Base-by-base conservation (phyloP, 495 filamentous ascomycete species). In the Margaritispora aquatica region DNA sequence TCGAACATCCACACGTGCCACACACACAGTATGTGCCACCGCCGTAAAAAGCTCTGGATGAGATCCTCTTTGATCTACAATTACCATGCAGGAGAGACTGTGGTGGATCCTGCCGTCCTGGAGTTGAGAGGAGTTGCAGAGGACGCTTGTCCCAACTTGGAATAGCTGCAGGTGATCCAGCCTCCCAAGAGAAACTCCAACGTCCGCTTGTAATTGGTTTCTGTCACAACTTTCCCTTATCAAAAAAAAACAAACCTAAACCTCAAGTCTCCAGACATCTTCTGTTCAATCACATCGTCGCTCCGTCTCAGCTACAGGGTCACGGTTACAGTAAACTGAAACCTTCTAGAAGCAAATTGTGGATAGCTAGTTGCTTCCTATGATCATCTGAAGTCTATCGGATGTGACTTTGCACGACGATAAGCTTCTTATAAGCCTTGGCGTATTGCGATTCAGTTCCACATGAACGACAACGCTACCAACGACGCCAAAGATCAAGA, bases 181-280 rank as follows among this genome's bases (percentile, higher is more conserved):
- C n/a, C n/a, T n/a, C n/a, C n/a, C n/a, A n/a, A n/a, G n/a, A n/a
- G n/a, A n/a, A n/a, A n/a, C 10, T 7, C 23, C 13, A 24, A 29
- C n/a, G 26, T 23, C 26, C 36, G 21, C 2, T 19, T 58, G 49
- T 59, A 29, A 59, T 59, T 59, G 49, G 57, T 23, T 59, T 50
- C 34, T 59, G 50, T 59, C 57, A 52, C 44, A n/a, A 20, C 8
- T 20, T 38, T 51, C 47, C 36, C 20, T 29, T 38, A 47, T 26
- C 27, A 24, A 48, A 46, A 51, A 24, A 49, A 38, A 17, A 17
- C 24, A 15, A 48, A 15, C 17, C 38, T 56, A 27, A 36, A 49
- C 17, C 19, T 44, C 8, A 17, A 10, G 3, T 10, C 9, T 31
- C 3, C 13, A 11, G 1, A 4, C 27, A 17, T 29, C 27, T 13